Evolutionary conservation across 306 rosid species (phyloP).

Genomic region (Cucumis cinereus): DNA sequence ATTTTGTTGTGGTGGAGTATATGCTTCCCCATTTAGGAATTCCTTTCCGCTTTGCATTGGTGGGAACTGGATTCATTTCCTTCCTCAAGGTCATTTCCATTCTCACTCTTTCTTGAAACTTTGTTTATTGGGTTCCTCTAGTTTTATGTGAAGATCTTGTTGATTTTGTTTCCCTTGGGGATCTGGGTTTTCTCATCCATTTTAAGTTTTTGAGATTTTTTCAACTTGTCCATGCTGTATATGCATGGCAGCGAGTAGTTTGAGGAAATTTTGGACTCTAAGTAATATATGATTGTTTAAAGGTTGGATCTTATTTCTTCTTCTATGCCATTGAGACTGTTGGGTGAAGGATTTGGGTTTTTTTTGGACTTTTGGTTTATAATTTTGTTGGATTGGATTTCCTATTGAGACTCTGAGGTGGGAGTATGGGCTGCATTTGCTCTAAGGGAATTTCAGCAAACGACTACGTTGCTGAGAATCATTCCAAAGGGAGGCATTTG

Average conservation of each 20-base stretch:
- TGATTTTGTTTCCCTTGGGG: slow-evolving; percentile 5
- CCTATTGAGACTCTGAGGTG: background rate
- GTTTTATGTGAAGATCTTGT: background rate
- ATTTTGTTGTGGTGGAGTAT: background rate
- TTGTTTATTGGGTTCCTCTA: background rate
- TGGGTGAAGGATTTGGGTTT: background rate
- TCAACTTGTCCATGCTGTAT: background rate
- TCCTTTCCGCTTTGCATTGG: slow-evolving; percentile 7
- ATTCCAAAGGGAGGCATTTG: slow-evolving; percentile 12
- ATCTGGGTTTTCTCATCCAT: slow-evolving; percentile 12
- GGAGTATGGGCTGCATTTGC: slow-evolving; percentile 68
- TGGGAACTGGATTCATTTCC: slow-evolving; percentile 1
- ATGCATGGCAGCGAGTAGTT: background rate
- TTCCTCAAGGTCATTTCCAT: background rate
- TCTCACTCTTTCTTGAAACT: background rate
- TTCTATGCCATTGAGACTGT: background rate
- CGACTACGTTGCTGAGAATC: slow-evolving; percentile 25
- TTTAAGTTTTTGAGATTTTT: background rate
- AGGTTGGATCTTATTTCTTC: background rate
- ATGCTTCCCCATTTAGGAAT: slow-evolving; percentile 7
- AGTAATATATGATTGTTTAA: background rate
- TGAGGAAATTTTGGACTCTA: background rate
- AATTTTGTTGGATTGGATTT: slow-evolving; percentile 1
- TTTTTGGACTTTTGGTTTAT: background rate
- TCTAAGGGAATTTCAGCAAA: slow-evolving; percentile 27